Evolutionary conservation across 148 eudicot genomes (phyloP).

Genomic region (Rhododendron griersonianum): DNA sequence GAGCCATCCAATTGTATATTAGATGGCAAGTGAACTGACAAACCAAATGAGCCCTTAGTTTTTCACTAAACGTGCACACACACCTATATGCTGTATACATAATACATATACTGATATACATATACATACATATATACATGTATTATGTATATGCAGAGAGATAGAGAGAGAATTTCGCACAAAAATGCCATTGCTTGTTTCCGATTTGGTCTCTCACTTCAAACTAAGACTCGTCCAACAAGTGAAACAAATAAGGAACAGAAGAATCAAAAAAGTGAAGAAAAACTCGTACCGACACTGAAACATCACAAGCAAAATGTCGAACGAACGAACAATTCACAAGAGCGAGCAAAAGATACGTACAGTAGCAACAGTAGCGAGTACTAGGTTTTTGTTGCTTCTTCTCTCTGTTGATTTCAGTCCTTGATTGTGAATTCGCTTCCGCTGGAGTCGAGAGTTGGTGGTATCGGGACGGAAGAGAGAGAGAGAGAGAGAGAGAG

Average conservation of each 20-base stretch:
- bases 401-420: neutral
- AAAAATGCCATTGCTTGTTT: neutral
- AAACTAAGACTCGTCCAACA: neutral
- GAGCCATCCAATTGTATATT: too few species aligned
- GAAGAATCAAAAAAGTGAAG: neutral
- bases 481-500: conserved; percentile 13
- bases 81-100: neutral
- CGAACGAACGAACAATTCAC: neutral
- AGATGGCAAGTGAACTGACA: too few species aligned
- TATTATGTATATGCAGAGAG: neutral
- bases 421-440: neutral
- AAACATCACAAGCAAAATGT: neutral
- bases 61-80: neutral
- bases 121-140: neutral
- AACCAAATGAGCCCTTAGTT: neutral
- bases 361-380: neutral
- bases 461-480: neutral
- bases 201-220: neutral
- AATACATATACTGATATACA: neutral
- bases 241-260: neutral
- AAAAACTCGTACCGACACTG: neutral
- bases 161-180: neutral
- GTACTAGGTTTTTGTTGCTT: neutral
- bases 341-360: neutral
- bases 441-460: neutral